Evolutionary conservation across 345 rosid species (phyloP).

Genomic region (Gossypium turneri): DNA sequence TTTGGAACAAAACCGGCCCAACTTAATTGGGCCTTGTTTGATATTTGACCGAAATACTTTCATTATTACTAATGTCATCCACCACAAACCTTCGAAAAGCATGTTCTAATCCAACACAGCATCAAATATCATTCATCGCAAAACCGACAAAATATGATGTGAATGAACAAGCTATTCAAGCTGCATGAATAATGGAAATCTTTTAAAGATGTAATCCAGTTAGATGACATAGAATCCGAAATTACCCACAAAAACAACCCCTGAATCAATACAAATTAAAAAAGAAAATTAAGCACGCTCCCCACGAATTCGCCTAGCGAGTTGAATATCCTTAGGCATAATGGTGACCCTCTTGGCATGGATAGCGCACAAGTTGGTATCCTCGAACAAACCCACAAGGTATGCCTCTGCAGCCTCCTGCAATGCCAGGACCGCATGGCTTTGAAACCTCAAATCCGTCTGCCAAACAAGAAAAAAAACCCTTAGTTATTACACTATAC

Average conservation of each 20-base stretch:
- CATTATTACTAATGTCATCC: too few species aligned
- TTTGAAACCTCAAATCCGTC: constrained; percentile 77
- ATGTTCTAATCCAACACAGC: too few species aligned
- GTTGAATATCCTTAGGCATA: constrained; percentile 67
- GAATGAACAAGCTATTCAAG: too few species aligned
- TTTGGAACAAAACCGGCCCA: too few species aligned
- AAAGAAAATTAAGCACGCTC: constrained; percentile 44
- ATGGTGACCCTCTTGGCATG: constrained; percentile 72
- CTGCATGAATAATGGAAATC: neutral
- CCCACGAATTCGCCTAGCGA: constrained; percentile 69
- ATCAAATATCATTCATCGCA: too few species aligned
- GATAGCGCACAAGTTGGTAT: constrained; percentile 61
- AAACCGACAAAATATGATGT: too few species aligned
- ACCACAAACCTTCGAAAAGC: too few species aligned
- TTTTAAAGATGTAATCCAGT: neutral
- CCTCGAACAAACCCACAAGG: constrained; percentile 69
- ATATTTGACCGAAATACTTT: too few species aligned
- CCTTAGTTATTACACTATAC: neutral
- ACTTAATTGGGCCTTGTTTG: too few species aligned
- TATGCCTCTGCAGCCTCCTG: constrained; percentile 80
- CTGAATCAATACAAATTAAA: neutral
- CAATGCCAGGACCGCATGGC: constrained; percentile 64
- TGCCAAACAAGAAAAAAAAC: neutral
- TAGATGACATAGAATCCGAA: neutral
- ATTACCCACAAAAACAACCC: neutral